Evolutionary conservation across 768 basidiomycete species (phyloP).

Genomic region (Tricholoma terreum): DNA sequence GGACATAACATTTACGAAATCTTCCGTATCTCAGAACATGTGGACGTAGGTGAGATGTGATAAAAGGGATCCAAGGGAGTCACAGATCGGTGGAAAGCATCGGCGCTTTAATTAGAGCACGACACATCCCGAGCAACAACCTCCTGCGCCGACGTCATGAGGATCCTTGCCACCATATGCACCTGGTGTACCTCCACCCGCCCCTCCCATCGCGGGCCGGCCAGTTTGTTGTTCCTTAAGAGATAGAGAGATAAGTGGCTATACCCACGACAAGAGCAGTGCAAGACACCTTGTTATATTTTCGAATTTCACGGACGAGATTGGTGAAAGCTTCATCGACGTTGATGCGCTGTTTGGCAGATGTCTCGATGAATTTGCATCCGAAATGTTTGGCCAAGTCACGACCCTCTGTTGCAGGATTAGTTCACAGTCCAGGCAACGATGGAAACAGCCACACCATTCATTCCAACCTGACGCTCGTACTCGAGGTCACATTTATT

Average conservation of each 20-base stretch:
- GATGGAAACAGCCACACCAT: slow-evolving; percentile 50
- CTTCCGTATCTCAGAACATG: too few species aligned
- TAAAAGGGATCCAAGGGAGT: too few species aligned
- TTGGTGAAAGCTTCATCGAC: slow-evolving; percentile 94
- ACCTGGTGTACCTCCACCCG: slow-evolving; percentile 41
- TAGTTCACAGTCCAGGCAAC: background rate
- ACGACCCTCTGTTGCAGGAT: slow-evolving; percentile 75
- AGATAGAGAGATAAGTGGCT: background rate
- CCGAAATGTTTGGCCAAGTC: slow-evolving; percentile 94
- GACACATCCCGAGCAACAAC: slow-evolving; percentile 72
- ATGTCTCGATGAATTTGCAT: slow-evolving; percentile 94
- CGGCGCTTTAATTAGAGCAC: slow-evolving; percentile 37
- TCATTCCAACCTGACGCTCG: slow-evolving; percentile 93
- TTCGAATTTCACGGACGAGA: slow-evolving; percentile 90
- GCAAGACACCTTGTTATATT: slow-evolving; percentile 79
- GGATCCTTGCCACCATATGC: slow-evolving; percentile 46
- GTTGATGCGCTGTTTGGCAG: slow-evolving; percentile 94
- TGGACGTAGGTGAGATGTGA: too few species aligned
- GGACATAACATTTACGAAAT: too few species aligned
- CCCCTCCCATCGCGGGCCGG: slow-evolving; percentile 55
- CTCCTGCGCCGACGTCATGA: slow-evolving; percentile 49
- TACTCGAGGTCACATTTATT: slow-evolving; percentile 97
- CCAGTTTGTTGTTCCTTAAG: slow-evolving; percentile 74
- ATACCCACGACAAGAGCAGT: background rate
- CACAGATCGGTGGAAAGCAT: too few species aligned